These are phyloP conservation scores for Coemansia sp. DNA, from an alignment of 192 early-diverging fungal species.

Conservation along the genomic window DNA sequence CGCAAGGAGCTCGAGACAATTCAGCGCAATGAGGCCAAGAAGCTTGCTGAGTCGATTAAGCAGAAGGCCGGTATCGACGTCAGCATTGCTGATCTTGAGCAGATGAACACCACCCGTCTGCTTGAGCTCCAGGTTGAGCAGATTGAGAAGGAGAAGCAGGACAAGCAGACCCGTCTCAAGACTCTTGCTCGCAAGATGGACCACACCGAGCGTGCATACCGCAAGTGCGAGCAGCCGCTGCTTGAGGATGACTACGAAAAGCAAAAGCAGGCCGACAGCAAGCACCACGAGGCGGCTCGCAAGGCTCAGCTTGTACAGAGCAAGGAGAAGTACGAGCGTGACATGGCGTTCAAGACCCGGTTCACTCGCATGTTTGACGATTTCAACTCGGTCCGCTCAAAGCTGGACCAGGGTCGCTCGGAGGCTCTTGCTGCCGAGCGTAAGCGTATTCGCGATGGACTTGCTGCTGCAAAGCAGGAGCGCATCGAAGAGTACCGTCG, in stretches of 20 bases:
- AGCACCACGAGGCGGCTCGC: constrained; percentile 70
- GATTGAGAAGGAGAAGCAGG: constrained; percentile 86
- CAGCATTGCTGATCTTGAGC: constrained; percentile 71
- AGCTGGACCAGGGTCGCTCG: constrained; percentile 56
- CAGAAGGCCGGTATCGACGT: constrained; percentile 60
- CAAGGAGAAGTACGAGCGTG: constrained; percentile 64
- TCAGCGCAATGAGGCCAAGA: constrained; percentile 76
- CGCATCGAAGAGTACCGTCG: constrained; percentile 51
- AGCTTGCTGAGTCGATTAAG: constrained; percentile 79
- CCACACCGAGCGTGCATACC: constrained; percentile 90
- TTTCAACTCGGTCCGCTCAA: constrained; percentile 60
- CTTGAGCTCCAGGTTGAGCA: constrained; percentile 84
- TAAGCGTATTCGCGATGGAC: constrained; percentile 61
- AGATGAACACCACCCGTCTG: constrained; percentile 75
- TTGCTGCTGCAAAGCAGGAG: constrained; percentile 44
- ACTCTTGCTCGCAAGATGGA: constrained; percentile 76
- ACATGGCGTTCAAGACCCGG: constrained; percentile 74
- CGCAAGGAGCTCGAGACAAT: constrained; percentile 75
- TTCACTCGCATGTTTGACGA: constrained; percentile 80
- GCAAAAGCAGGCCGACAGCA: constrained; percentile 82
- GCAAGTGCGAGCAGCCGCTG: constrained; percentile 86
- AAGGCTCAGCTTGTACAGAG: constrained; percentile 68
- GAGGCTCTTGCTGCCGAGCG: constrained; percentile 62
- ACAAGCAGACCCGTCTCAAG: constrained; percentile 74
- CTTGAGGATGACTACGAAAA: constrained; percentile 87